Base-by-base conservation (phyloP, 78 protist genomes). In the Bigelowiella natans region DNA sequence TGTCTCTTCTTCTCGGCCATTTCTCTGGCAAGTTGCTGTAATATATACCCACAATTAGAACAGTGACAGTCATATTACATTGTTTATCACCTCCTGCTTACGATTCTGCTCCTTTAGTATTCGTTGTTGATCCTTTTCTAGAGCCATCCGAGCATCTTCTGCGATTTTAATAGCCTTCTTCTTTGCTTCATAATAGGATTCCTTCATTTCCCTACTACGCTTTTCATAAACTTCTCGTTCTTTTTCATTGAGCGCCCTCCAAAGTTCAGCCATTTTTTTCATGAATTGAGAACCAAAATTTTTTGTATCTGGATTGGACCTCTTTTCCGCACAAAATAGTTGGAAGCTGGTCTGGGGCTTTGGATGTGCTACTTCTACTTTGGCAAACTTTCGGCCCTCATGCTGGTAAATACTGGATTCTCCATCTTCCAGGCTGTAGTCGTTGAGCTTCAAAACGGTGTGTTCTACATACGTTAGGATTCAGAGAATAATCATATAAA, bases 341-440 rank as follows among this genome's bases (percentile, higher is more conserved):
- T n/a, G n/a, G n/a, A n/a, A n/a, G n/a, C n/a, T n/a, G n/a, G n/a
- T n/a, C n/a, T n/a, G n/a, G n/a, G n/a, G n/a, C n/a, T n/a, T n/a
- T n/a, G n/a, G n/a, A n/a, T n/a, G n/a, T n/a, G n/a, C n/a, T n/a
- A n/a, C n/a, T n/a, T n/a, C n/a, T n/a, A n/a, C n/a, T n/a, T n/a
- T n/a, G n/a, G n/a, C n/a, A 51, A 51, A 26, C 73, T 51, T 7
- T 18, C 73, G 7, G 73, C 34, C 18, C 73, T 51, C 73, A 18
- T 51, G 73, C 7, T 51, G 73, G 73, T 51, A 51, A 26, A 83
- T 11, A 34, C 86, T 83, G 86, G 86, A 28, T 83, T 90, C 92
- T 36, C 92, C 88, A 30, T 82, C 88, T 26, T 83, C 40, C 29
- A 90, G 92, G 28, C 89, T 18, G 29, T 82, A 82, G 85, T 90